Base-by-base conservation (phyloP, 2,329 filamentous ascomycete species). In the Paraconiothyrium sp. region DNA sequence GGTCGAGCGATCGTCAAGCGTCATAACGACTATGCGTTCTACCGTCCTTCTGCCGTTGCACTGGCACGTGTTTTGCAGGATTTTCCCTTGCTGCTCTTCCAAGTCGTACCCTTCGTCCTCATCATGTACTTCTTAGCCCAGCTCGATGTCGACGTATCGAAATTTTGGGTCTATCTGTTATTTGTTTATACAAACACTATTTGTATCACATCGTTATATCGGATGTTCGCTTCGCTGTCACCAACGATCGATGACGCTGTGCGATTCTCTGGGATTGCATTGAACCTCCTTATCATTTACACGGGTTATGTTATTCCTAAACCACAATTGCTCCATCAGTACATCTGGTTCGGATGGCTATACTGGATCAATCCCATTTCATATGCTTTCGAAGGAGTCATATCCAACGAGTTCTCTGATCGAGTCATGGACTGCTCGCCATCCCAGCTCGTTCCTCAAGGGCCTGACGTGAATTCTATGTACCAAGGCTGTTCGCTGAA, bases 301-400 rank as follows among this genome's bases (percentile, higher is more conserved):
- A 87, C 87, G 20, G 89, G 89, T 48, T 91, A 90, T 71, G 86
- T 89, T n/a, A 90, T 91, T 66, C 86, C 87, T 0, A 89, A 89
- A 70, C 84, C 86, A 13, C 84, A 85, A 46, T 77, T 90, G n/a
- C 76, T 89, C 1, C 65, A 75, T 30, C 65, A 86, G 7, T 88
- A 88, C 57, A 88, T 89, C 57, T 90, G 88, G 88, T 89, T 90
- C 63, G 88, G 88, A 14, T 78, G 74, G 76, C 46, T 47, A 0
- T 75, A 81, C 67, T 81, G 77, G 66, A 68, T 83, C 57, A 84
- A 84, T 49, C 84, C 84, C 0, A 71, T 85, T 9, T 72, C 78
- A 0, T 92, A 91, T 67, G 84, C 86, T 1, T 92, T 90, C 65
- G 90, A 92, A 73, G 85, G 86, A 3, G 86, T 92, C 2, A 79